phyloP scores from a whole-genome alignment of 176 grass and related monocot genomes.

The Cymbopogon citratus region DNA sequence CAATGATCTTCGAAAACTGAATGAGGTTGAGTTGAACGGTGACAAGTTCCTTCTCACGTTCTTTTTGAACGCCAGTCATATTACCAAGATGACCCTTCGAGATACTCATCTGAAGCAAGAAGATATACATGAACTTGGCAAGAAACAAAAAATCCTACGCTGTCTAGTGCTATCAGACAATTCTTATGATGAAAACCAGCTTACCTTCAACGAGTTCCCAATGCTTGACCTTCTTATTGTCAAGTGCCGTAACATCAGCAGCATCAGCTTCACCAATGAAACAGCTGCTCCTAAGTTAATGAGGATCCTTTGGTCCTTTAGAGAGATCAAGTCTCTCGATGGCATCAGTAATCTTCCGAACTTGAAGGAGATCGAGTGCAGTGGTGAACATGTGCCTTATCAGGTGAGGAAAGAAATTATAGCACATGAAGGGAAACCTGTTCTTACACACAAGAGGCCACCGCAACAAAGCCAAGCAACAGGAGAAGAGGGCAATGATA shows the following conservation, averaged over 20 bases:
- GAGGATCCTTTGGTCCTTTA: background rate
- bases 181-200: background rate
- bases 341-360: background rate
- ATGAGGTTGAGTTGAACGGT: background rate
- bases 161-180: no score
- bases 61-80: background rate
- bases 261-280: background rate
- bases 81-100: background rate
- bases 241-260: background rate
- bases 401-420: background rate
- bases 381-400: background rate
- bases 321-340: background rate
- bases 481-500: background rate
- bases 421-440: background rate
- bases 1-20: background rate
- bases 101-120: background rate
- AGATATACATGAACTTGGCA: background rate
- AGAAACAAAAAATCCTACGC: background rate
- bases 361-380: background rate
- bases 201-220: background rate
- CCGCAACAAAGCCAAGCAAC: background rate
- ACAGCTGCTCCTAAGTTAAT: background rate
- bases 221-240: background rate
- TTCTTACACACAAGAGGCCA: background rate
- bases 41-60: background rate